phyloP scores from a whole-genome alignment of 495 filamentous ascomycete species.

The Letharia lupina region DNA sequence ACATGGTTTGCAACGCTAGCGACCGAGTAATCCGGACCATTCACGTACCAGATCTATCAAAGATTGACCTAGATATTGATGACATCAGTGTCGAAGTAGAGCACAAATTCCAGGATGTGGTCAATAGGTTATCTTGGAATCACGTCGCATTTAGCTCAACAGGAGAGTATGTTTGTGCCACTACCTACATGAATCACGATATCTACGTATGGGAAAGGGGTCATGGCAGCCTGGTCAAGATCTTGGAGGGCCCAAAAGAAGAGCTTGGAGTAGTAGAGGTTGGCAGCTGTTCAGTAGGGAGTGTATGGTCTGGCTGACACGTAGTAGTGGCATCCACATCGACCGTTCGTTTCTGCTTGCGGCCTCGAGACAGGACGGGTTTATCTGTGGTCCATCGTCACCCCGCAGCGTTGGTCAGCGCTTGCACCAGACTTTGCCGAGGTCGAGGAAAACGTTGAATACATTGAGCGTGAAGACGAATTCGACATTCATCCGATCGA shows the following conservation, averaged over 20 bases:
- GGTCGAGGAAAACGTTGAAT: slow-evolving; percentile 96
- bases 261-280: slow-evolving; percentile 83
- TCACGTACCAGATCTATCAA: slow-evolving; percentile 56
- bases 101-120: slow-evolving; percentile 96
- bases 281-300: background rate
- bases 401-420: slow-evolving; percentile 91
- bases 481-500: slow-evolving; percentile 96
- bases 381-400: slow-evolving; percentile 87
- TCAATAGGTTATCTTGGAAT: slow-evolving; percentile 91
- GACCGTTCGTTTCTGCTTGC: slow-evolving; percentile 81
- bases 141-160: slow-evolving; percentile 88
- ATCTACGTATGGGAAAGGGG: slow-evolving; percentile 97
- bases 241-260: slow-evolving; percentile 90
- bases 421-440: slow-evolving; percentile 94
- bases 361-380: slow-evolving; percentile 83
- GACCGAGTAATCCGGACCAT: slow-evolving; percentile 91
- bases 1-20: slow-evolving; percentile 80
- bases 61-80: slow-evolving; percentile 37
- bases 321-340: slow-evolving; percentile 74
- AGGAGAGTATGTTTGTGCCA: slow-evolving; percentile 87
- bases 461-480: slow-evolving; percentile 90
- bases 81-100: slow-evolving; percentile 79
- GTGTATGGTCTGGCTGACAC: background rate
- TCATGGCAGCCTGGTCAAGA: slow-evolving; percentile 88
- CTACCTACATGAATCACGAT: slow-evolving; percentile 93